These are phyloP conservation scores for Phaeotremella fagi DNA, from an alignment of 768 basidiomycete genomes.

Conservation along the genomic window DNA sequence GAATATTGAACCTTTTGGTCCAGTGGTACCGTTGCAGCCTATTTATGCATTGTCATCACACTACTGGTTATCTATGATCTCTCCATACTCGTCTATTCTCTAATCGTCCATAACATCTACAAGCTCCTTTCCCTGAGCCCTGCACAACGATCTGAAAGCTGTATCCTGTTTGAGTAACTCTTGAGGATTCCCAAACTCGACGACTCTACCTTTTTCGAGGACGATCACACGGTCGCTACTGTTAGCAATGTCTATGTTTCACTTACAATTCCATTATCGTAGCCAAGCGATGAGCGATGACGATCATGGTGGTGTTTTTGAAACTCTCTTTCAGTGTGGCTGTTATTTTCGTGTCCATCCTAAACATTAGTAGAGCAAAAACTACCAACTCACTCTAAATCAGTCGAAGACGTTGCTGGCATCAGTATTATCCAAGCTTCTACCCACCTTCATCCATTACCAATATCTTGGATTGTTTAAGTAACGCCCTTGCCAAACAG, in stretches of 20 bases:
- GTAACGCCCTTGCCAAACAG: slow-evolving; percentile 42
- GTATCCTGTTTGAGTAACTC: no score
- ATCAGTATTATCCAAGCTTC: background rate
- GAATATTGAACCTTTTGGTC: no score
- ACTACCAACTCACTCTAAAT: slow-evolving; percentile 44
- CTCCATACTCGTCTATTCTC: no score
- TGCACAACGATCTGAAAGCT: no score
- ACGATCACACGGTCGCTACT: slow-evolving; percentile 40
- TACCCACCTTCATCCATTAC: slow-evolving; percentile 46
- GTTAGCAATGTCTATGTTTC: background rate
- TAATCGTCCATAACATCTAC: no score
- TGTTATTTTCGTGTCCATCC: slow-evolving; percentile 47
- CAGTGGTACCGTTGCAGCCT: no score
- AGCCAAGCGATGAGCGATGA: slow-evolving; percentile 47
- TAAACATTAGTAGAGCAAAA: slow-evolving; percentile 6
- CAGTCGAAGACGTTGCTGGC: slow-evolving; percentile 43
- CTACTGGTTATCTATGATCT: no score
- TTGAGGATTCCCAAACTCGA: slow-evolving; percentile 43
- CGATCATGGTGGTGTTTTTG: slow-evolving; percentile 41
- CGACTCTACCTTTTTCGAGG: slow-evolving; percentile 34
- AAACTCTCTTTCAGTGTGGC: slow-evolving; percentile 42
- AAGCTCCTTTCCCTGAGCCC: no score
- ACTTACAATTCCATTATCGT: slow-evolving; percentile 46
- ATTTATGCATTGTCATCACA: no score
- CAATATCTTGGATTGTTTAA: slow-evolving; percentile 42